These are phyloP conservation scores for Mortierella sp. DNA, from an alignment of 371 early-diverging fungal genomes.

Conservation along the genomic window DNA sequence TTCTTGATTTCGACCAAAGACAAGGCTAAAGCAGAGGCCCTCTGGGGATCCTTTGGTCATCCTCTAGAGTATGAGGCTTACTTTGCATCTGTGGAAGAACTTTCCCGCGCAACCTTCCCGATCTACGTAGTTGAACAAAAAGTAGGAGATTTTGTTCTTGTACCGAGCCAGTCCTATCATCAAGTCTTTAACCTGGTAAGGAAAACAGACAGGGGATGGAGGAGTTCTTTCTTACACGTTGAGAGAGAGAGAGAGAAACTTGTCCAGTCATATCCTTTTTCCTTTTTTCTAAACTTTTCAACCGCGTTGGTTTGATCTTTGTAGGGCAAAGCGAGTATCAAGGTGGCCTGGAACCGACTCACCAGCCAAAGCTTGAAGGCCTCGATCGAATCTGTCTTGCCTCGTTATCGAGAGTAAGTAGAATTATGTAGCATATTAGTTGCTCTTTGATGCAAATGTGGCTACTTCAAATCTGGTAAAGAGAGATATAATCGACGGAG, in stretches of 20 bases:
- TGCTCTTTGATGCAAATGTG: too few relatives aligned
- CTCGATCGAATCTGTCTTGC: conserved; percentile 29
- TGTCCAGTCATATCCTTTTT: not conserved
- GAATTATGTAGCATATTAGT: too few relatives aligned
- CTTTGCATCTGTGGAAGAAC: conserved; percentile 35
- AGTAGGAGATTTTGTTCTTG: conserved; percentile 54
- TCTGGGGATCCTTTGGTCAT: conserved; percentile 30
- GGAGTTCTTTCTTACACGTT: not conserved
- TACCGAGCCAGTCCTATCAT: conserved; percentile 48
- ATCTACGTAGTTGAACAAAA: conserved; percentile 52
- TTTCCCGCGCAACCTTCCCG: conserved; percentile 40
- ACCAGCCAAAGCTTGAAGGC: conserved; percentile 40
- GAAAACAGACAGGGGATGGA: not conserved
- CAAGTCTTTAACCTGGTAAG: conserved; percentile 53
- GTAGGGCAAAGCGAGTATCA: conserved; percentile 51
- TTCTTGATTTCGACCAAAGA: conserved; percentile 49
- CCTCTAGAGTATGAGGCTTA: conserved; percentile 49
- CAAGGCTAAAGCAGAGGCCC: conserved; percentile 23
- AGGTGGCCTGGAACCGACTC: conserved; percentile 54
- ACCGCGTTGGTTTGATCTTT: not conserved
- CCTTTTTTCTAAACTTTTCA: not conserved
- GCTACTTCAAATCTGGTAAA: not conserved
- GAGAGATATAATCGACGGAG: not conserved
- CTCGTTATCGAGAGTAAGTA: conserved; percentile 51
- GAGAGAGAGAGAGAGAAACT: not conserved